phyloP scores from a whole-genome alignment of 805 yeast species.

The Saturnispora serradocipensis region DNA sequence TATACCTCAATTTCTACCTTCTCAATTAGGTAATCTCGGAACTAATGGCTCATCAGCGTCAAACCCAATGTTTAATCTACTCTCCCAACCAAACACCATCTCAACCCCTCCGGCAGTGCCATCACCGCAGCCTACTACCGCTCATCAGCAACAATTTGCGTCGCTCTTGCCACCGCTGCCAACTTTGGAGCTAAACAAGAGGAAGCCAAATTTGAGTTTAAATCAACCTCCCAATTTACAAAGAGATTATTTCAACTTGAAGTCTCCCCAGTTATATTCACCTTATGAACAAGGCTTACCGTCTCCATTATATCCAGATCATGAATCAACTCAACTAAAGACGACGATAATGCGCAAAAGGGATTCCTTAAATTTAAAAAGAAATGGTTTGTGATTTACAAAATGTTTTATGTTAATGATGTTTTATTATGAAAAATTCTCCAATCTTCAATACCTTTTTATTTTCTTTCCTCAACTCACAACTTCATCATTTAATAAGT shows the following conservation, averaged over 20 bases:
- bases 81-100: background rate
- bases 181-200: background rate
- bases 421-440: background rate
- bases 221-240: background rate
- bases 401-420: background rate
- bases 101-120: constrained; percentile 1
- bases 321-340: constrained; percentile 2
- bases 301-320: constrained; percentile 2
- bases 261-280: constrained; percentile 7
- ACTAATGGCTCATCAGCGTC: background rate
- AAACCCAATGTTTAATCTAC: background rate
- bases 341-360: constrained; percentile 7
- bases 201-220: constrained; percentile 3
- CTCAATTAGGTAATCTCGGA: constrained; percentile 4
- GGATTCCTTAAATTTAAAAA: constrained; percentile 3
- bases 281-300: constrained; percentile 13
- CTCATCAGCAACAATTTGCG: background rate
- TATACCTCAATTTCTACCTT: constrained; percentile 11
- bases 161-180: background rate
- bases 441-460: background rate
- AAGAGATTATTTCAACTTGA: constrained; percentile 1
- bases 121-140: background rate
- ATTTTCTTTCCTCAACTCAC: background rate
- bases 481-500: background rate
- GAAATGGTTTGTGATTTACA: constrained; percentile 2